Base-by-base conservation (phyloP, 306 rosid species). In the Quercus wislizeni region DNA sequence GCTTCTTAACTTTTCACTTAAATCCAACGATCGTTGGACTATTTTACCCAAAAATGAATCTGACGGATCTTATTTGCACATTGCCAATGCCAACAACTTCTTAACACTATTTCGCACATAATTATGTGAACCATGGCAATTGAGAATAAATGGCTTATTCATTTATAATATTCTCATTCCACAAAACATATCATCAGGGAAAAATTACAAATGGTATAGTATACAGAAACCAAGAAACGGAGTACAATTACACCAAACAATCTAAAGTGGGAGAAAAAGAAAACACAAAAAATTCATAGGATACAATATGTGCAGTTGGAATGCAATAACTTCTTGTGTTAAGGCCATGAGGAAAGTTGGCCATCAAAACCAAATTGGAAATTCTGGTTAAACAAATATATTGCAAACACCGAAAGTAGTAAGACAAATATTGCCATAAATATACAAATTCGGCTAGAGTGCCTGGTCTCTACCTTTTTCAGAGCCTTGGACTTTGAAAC, bases 371-470 rank as follows among this genome's bases (percentile, higher is more conserved):
- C 74, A 59, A 59, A 59, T 73, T 63, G 62, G 71, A 74, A 71
- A 74, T 89, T 80, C 62, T 86, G 75, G 77, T 87, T 76, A 74
- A 88, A 78, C 68, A 88, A 74, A 79, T 52, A 80, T 59, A 84
- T 49, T 56, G 67, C 88, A 28, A 81, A 82, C 76, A 80, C 69
- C 31, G 80, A 78, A 82, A 87, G 52, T 69, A 92, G 74, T 30
- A 86, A 74, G 27, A 83, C 70, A 79, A 87, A 63, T 41, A 86
- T 18, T 30, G 88, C 85, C 76, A 85, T n/a, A 19, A 54, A 74
- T 68, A 87, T 33, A 74, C 71, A 82, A 43, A 76, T 70, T 38
- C 80, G 65, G 76, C 56, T 86, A 61, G 78, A 65, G 80, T 82
- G 69, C 73, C 81, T 81, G 73, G 88, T 30, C 21, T 76, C 67